These are phyloP conservation scores for Laguncularia racemosa DNA, from an alignment of 345 rosid genomes.

Conservation along the genomic window DNA sequence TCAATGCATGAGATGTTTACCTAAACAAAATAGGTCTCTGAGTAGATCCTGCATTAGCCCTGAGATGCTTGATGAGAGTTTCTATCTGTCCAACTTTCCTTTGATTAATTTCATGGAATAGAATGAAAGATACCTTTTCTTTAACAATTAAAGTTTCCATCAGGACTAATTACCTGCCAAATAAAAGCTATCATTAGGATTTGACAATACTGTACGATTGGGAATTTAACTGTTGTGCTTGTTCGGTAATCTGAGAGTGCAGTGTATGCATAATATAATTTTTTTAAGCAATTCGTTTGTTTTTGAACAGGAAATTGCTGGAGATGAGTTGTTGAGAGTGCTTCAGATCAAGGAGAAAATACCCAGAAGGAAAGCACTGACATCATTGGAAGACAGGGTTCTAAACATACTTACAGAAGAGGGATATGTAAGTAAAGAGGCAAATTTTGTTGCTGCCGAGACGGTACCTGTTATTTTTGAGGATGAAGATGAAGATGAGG, in stretches of 20 bases:
- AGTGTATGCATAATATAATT: not conserved
- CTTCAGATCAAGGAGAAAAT: conserved; percentile 77
- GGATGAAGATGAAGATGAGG: conserved; percentile 97
- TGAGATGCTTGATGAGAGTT: too few relatives aligned
- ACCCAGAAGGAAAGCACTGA: conserved; percentile 85
- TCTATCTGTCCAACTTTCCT: too few relatives aligned
- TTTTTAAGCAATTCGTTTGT: not conserved
- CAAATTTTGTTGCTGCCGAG: conserved; percentile 43
- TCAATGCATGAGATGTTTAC: too few relatives aligned
- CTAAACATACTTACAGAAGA: conserved; percentile 70
- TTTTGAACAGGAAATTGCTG: conserved; percentile 66
- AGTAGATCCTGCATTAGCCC: too few relatives aligned
- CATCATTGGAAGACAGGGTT: conserved; percentile 76
- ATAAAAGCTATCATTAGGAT: too few relatives aligned
- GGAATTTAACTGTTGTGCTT: too few relatives aligned
- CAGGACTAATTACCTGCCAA: too few relatives aligned
- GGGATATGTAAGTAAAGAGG: conserved; percentile 72
- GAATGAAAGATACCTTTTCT: too few relatives aligned
- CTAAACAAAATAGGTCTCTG: too few relatives aligned
- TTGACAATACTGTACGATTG: too few relatives aligned
- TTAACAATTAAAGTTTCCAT: too few relatives aligned
- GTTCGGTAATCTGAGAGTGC: not conserved
- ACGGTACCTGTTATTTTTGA: conserved; percentile 58
- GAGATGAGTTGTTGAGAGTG: conserved; percentile 61
- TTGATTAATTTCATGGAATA: too few relatives aligned